Conservation (phyloP, 2,329 filamentous ascomycete species). For the Daldinia sp. region DNA sequence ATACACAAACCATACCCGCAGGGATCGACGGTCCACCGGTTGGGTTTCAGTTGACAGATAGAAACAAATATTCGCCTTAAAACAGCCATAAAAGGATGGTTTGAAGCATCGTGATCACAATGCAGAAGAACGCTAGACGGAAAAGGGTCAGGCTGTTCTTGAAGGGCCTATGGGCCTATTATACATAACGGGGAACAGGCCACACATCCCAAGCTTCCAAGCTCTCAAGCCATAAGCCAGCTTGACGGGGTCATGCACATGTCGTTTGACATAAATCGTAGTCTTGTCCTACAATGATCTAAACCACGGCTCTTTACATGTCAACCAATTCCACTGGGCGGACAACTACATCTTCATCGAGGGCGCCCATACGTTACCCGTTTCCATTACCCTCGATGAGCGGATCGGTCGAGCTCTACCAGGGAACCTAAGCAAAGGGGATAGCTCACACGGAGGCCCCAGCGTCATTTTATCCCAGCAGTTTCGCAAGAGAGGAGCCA, state of each 20-base stretch:
- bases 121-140: slow-evolving; percentile 29
- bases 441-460: neutral
- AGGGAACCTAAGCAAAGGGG: slow-evolving; percentile 2
- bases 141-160: slow-evolving; percentile 20
- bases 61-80: slow-evolving; percentile 26
- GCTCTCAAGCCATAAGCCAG: slow-evolving; percentile 9
- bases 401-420: neutral
- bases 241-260: slow-evolving; percentile 11
- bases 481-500: neutral
- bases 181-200: slow-evolving; percentile 24
- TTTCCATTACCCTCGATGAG: neutral
- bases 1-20: slow-evolving; percentile 30
- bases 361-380: neutral
- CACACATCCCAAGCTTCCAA: too few species aligned
- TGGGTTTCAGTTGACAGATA: slow-evolving; percentile 27
- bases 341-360: neutral
- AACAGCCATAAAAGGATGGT: slow-evolving; percentile 33
- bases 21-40: slow-evolving; percentile 33
- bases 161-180: slow-evolving; percentile 12
- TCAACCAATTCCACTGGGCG: neutral
- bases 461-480: neutral
- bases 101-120: slow-evolving; percentile 36
- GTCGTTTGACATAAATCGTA: slow-evolving; percentile 20
- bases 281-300: slow-evolving; percentile 9
- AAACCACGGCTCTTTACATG: slow-evolving; percentile 9